Percentiles rank a stretch among this genome's conserved stretches.
phyloP scores from a whole-genome alignment of 164 flowering plant species.

The Berberis vulgaris region DNA sequence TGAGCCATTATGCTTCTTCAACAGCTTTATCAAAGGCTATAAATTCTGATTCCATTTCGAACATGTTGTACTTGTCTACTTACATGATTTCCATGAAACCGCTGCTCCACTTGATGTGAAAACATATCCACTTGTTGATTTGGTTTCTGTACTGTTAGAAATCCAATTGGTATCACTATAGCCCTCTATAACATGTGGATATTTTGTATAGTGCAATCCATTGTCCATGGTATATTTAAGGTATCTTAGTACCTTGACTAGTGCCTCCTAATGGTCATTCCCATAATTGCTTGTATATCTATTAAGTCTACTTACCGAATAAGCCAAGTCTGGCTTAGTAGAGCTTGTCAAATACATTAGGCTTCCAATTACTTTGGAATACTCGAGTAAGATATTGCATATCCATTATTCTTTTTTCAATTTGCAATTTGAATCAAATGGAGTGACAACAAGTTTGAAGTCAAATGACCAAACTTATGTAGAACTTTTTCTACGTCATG shows the following conservation, averaged over 20 bases:
- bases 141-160: not conserved
- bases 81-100: too few relatives aligned
- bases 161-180: not conserved
- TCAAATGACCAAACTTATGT: not conserved
- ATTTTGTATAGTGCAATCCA: not conserved
- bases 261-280: not conserved
- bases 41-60: too few relatives aligned
- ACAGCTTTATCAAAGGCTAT: too few relatives aligned
- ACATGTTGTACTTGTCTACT: too few relatives aligned
- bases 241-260: not conserved
- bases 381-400: not conserved
- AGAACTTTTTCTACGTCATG: not conserved
- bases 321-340: too few relatives aligned
- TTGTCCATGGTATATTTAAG: not conserved
- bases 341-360: too few relatives aligned
- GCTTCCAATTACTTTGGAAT: not conserved
- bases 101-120: too few relatives aligned
- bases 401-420: not conserved
- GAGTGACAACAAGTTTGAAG: not conserved
- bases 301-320: too few relatives aligned
- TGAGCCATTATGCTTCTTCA: too few relatives aligned
- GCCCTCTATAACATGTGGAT: not conserved
- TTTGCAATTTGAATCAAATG: not conserved
- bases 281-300: not conserved
- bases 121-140: not conserved